Evolutionary conservation across 768 basidiomycete genomes (phyloP), one percentile per base, ranked within the genome.

Genomic region (Rhizopogon vinicolor): DNA sequence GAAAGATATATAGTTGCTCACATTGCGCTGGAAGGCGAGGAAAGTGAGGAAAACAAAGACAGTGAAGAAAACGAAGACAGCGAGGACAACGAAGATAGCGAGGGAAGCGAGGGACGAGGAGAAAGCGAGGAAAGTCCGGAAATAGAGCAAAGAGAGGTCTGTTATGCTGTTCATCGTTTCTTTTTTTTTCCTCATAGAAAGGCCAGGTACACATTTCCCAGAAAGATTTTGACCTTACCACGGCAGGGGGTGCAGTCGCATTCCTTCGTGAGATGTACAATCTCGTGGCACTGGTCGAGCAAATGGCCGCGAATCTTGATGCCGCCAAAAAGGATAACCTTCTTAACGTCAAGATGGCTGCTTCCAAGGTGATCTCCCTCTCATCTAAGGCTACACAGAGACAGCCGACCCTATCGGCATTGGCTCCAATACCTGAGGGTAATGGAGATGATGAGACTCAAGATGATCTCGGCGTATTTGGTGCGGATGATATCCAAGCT

Each of bases 191-290:
- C 25, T 25, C 7, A 25, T 5, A 25, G 16, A 1, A n/a, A 52
- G 28, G 7, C 5, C 42, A 60, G 53, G 59, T 60, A 5, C 53
- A n/a, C 22, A 53, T 61, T 22, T 2, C 39, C 13, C 43, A 13
- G 25, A 56, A 40, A 33, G 19, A 45, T 13, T 56, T 56, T 5
- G 8, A 45, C 7, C 51, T 61, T 25, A 42, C 8, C 14, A n/a
- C 8, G 0, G 12, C 8, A 3, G 10, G 41, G 0, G n/a, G 41
- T 5, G 33, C 37, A 19, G 35, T 37, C 1, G 28, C 58, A 37
- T 54, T 61, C 28, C 41, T 61, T 25, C 37, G 52, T 0, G 60
- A 57, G 41, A 57, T 61, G 60, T 61, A 52, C 31, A 62, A 62
- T 48, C 51, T 61, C 4, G 44, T 40, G 3, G 42, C 42, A 8